Evolutionary conservation across 345 rosid genomes (phyloP).

Genomic region (Carallia brachiata): DNA sequence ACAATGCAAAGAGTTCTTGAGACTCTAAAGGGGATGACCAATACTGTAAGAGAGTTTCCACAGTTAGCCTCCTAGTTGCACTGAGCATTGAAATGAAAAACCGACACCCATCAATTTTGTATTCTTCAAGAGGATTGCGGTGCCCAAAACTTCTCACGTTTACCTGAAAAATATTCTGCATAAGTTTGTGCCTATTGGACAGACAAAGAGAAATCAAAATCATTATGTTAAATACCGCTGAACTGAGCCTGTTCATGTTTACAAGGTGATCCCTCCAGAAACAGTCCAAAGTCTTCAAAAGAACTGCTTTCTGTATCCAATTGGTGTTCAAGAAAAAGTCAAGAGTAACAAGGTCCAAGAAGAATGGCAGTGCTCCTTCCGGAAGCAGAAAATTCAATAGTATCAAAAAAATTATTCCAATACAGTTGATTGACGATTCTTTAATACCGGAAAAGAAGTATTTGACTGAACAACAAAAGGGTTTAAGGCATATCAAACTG

Average conservation of each 20-base stretch:
- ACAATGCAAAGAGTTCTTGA: constrained; percentile 49
- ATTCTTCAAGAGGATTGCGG: constrained; percentile 97
- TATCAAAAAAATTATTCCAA: too few relatives aligned
- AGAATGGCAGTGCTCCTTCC: neutral
- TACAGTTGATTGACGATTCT: too few relatives aligned
- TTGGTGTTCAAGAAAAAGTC: neutral
- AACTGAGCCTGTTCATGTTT: constrained; percentile 90
- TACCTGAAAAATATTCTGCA: constrained; percentile 46
- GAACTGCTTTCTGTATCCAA: constrained; percentile 71
- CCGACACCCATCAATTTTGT: constrained; percentile 91
- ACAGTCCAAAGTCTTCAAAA: constrained; percentile 77
- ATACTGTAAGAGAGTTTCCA: constrained; percentile 71
- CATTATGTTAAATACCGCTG: constrained; percentile 54
- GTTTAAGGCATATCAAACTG: neutral
- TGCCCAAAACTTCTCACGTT: constrained; percentile 93
- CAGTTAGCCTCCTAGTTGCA: constrained; percentile 79
- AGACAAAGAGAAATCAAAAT: constrained; percentile 3
- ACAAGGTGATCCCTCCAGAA: constrained; percentile 95
- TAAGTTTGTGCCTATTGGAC: constrained; percentile 20
- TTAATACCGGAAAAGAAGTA: neutral
- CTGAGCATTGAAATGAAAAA: constrained; percentile 97
- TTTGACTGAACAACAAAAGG: neutral
- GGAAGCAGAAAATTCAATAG: neutral
- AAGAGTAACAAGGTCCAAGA: neutral
- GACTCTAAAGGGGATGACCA: constrained; percentile 85